A percentile compares a stretch with the other conserved stretches of the same genome.
These are phyloP conservation scores for Metschnikowia gruessii DNA, from an alignment of 805 yeast species.

Conservation along the genomic window DNA sequence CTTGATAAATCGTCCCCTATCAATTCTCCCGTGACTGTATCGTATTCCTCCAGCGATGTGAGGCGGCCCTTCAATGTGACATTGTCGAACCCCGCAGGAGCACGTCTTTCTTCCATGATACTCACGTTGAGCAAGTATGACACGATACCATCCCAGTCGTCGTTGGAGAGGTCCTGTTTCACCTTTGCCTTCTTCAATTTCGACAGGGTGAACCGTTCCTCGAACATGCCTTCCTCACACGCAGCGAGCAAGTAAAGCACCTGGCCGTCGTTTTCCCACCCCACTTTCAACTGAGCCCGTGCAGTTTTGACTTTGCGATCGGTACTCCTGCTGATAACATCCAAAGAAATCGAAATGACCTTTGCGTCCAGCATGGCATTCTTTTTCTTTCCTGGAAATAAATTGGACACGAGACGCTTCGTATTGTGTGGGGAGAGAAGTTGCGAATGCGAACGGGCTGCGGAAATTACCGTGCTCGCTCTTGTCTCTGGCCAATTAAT, in stretches of 20 bases:
- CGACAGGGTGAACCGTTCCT: conserved; percentile 2
- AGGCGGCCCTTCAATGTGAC: conserved; percentile 22
- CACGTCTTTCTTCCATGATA: not conserved
- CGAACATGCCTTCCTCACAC: conserved; percentile 21
- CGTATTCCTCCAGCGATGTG: conserved; percentile 25
- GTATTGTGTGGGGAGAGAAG: not conserved
- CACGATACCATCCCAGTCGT: conserved; percentile 22
- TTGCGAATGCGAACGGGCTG: not conserved
- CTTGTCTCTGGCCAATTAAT: no score
- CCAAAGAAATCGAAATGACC: conserved; percentile 9
- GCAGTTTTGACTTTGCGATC: conserved; percentile 11
- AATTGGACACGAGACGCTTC: not conserved
- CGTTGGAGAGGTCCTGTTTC: conserved; percentile 11
- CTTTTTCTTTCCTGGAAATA: not conserved
- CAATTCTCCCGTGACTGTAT: conserved; percentile 23
- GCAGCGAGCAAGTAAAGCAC: conserved; percentile 13
- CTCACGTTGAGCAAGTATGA: conserved; percentile 19
- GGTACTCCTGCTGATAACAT: conserved; percentile 7
- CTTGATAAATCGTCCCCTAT: conserved; percentile 22
- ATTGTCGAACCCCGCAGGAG: conserved; percentile 16
- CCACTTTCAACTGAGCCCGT: conserved; percentile 10
- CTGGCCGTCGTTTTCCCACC: not conserved
- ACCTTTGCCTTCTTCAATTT: conserved; percentile 10
- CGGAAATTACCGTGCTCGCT: no score
- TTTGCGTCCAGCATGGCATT: conserved; percentile 2